Conservation (phyloP, 768 basidiomycete species). For the Daedalea quercina region DNA sequence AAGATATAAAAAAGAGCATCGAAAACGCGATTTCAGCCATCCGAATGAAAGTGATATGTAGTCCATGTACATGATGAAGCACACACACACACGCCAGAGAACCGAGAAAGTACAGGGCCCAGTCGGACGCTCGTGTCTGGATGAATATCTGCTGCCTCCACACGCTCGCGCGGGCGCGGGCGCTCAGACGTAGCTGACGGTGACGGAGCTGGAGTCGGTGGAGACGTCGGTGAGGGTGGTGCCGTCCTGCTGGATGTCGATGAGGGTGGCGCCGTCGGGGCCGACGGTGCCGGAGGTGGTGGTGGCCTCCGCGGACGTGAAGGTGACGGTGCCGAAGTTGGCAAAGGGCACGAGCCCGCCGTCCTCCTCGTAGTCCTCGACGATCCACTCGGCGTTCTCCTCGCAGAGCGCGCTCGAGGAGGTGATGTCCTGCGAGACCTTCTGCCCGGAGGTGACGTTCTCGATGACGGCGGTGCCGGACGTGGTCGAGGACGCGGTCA, state of each 20-base stretch:
- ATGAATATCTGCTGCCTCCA: no score
- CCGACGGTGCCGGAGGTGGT: conserved; percentile 19
- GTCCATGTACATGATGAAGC: no score
- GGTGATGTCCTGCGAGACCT: conserved; percentile 24
- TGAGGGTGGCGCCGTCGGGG: conserved; percentile 25
- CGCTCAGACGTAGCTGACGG: conserved; percentile 20
- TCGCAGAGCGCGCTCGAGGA: conserved; percentile 25
- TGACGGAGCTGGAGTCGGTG: conserved; percentile 16
- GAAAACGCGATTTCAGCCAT: no score
- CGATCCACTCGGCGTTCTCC: conserved; percentile 33
- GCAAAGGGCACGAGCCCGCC: conserved; percentile 27
- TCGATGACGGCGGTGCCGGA: conserved; percentile 22
- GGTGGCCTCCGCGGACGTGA: conserved; percentile 25
- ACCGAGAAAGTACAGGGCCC: no score
- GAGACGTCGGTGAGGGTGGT: conserved; percentile 24
- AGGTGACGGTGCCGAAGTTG: conserved; percentile 32
- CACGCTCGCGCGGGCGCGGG: no score
- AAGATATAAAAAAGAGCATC: no score
- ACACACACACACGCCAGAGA: no score
- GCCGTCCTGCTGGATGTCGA: conserved; percentile 29
- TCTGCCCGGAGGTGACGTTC: conserved; percentile 22
- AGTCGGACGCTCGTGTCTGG: no score
- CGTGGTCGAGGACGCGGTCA: conserved; percentile 20
- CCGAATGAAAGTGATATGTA: no score
- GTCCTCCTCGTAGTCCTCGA: conserved; percentile 25